These are phyloP conservation scores for Apophysomyces elegans DNA, from an alignment of 371 early-diverging fungal species.

Conservation along the genomic window DNA sequence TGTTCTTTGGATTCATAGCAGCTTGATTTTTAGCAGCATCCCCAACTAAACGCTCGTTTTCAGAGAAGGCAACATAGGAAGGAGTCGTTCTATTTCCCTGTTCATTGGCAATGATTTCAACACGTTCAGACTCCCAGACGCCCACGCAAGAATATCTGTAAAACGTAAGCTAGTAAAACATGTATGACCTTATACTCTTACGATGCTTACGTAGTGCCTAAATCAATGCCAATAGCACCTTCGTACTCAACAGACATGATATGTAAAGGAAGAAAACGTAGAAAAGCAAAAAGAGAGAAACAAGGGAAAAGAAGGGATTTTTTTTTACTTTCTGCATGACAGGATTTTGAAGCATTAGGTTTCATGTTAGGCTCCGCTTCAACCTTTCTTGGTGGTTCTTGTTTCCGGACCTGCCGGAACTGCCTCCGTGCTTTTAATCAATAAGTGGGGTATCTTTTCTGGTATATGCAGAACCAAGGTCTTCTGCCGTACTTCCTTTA, in stretches of 20 bases:
- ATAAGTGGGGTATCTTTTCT: background rate
- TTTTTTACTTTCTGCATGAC: slow-evolving; percentile 8
- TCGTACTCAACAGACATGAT: slow-evolving; percentile 61
- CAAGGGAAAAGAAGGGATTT: background rate
- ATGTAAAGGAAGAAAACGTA: background rate
- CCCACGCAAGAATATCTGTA: slow-evolving; percentile 87
- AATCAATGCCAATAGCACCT: slow-evolving; percentile 69
- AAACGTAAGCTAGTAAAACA: slow-evolving; percentile 30
- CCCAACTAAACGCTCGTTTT: slow-evolving; percentile 84
- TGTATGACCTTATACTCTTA: slow-evolving; percentile 52
- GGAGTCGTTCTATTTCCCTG: slow-evolving; percentile 94
- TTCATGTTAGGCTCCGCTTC: slow-evolving; percentile 6
- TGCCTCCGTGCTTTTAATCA: background rate
- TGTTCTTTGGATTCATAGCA: slow-evolving; percentile 85
- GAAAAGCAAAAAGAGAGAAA: slow-evolving; percentile 9
- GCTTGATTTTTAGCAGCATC: slow-evolving; percentile 89
- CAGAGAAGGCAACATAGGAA: slow-evolving; percentile 90
- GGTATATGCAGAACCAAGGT: background rate
- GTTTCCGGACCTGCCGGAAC: slow-evolving; percentile 14
- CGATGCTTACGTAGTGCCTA: slow-evolving; percentile 16
- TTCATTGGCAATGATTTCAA: slow-evolving; percentile 90
- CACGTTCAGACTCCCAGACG: slow-evolving; percentile 68
- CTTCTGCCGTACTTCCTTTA: background rate
- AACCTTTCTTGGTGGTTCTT: slow-evolving; percentile 5
- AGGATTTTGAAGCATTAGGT: background rate